Percentiles rank a stretch among this genome's conserved stretches.
phyloP scores from a whole-genome alignment of 305 asterid species.

The Fraxinus sp. region DNA sequence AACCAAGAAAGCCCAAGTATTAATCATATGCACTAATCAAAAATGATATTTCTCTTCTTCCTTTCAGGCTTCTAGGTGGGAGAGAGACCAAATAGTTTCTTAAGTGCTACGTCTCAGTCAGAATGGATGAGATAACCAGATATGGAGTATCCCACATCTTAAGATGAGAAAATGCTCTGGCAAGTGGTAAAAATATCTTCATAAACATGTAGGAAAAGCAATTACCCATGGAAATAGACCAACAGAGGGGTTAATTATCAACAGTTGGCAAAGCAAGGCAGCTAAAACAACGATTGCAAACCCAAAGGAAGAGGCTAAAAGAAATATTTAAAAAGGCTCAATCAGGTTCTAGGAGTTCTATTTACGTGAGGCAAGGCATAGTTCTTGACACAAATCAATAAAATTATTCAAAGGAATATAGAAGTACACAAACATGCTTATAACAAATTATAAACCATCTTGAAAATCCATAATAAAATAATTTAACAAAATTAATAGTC shows the following conservation, averaged over 20 bases:
- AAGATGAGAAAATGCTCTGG: background rate
- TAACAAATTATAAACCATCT: background rate
- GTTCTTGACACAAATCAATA: background rate
- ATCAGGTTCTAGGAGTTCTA: background rate
- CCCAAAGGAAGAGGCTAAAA: background rate
- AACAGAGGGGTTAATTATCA: background rate
- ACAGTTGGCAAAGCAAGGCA: background rate
- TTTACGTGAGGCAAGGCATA: background rate
- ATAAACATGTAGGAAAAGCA: background rate
- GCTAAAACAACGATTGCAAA: background rate
- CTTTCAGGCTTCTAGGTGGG: background rate
- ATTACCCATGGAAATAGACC: background rate
- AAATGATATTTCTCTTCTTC: background rate
- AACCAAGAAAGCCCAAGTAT: constrained; percentile 22
- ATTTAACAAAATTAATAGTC: background rate
- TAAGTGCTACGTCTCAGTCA: background rate
- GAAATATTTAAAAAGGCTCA: background rate
- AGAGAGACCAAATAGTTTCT: background rate
- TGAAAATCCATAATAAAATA: background rate
- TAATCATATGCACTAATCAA: background rate
- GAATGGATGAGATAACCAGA: background rate
- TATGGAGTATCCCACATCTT: background rate
- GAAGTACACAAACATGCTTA: background rate
- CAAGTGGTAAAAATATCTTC: background rate
- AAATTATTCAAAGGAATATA: background rate